A percentile compares a stretch with the other conserved stretches of the same genome.
Evolutionary conservation across 2,329 filamentous ascomycete species (phyloP).

Genomic region (Dactylellina cionopaga): DNA sequence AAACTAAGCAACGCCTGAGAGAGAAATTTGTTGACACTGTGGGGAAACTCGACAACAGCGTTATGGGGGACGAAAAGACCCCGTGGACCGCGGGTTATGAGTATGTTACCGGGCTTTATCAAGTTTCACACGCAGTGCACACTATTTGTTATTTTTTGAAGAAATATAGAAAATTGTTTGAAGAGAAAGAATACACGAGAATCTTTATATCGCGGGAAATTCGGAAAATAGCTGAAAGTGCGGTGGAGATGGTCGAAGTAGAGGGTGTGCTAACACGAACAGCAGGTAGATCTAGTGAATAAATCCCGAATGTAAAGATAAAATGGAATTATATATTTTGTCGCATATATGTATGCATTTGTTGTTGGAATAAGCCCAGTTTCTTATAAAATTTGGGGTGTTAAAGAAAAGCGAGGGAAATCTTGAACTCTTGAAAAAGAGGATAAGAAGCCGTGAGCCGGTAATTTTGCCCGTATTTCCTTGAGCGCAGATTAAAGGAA

Average conservation of each 20-base stretch:
- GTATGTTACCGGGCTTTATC: conserved; percentile 33
- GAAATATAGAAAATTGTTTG: conserved; percentile 9
- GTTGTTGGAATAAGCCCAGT: too few species aligned
- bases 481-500: too few species aligned
- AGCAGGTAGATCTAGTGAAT: too few species aligned
- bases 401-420: too few species aligned
- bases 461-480: too few species aligned
- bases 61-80: conserved; percentile 9
- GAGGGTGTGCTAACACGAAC: background rate
- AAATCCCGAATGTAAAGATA: too few species aligned
- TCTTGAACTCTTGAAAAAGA: too few species aligned
- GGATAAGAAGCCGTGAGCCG: too few species aligned
- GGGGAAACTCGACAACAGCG: conserved; percentile 24
- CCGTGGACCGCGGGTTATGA: conserved; percentile 32
- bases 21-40: conserved; percentile 7
- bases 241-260: conserved; percentile 2
- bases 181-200: background rate
- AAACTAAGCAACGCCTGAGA: background rate
- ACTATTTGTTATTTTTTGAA: conserved; percentile 16
- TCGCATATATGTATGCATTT: too few species aligned
- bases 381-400: too few species aligned
- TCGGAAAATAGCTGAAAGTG: conserved; percentile 2
- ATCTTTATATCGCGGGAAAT: conserved; percentile 14
- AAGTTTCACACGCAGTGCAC: conserved; percentile 17
- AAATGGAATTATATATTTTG: too few species aligned